Evolutionary conservation across 352 stramenopile genomes (phyloP), one percentile per base, ranked within the genome.

Genomic region (Pythium biforme): DNA sequence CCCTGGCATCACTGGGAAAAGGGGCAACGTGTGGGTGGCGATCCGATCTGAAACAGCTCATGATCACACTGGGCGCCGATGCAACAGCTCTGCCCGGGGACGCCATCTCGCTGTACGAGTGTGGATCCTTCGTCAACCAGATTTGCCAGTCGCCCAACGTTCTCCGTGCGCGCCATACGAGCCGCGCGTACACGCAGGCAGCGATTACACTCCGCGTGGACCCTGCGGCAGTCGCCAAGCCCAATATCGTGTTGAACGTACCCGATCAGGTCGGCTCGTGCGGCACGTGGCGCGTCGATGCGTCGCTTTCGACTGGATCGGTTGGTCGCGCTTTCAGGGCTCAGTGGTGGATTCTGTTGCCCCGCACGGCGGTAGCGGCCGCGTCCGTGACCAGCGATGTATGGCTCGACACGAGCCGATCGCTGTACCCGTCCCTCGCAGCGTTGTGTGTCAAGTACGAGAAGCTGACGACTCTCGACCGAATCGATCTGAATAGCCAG

Each of bases 231-330:
- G 74, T 80, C 31, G 66, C 81, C 12, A 63, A 66, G 17, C 81
- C 81, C 0, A 79, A 48, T 17, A 62, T 77, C 12, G 69, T 90
- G 1, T 22, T 93, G 10, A 76, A 72, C 23, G 58, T 63, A 10
- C 81, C 83, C 0, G 79, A 90, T 8, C 71, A 81, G n/a, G 72
- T 78, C 17, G 77, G 81, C 3, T 84, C 77, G 17, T 93, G 83
- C 50, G 83, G 83, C 0, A n/a, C 34, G 1, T 89, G 81, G 75
- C 57, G 48, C 0, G 57, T 69, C 2, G 83, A 93, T 26, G 80
- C 75, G 3, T 77, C 75, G 0, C 66, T 89, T 4, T 91, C 83
- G 0, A 79, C 68, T 31, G 83, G 83, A 15, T 68, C 67, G 26
- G 78, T 75, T 0, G 81, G 83, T 7, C 79, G 83, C 3, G 59